Evolutionary conservation across 768 basidiomycete genomes (phyloP), one percentile per base, ranked within the genome.

Genomic region (Tricholoma bakamatsutake): DNA sequence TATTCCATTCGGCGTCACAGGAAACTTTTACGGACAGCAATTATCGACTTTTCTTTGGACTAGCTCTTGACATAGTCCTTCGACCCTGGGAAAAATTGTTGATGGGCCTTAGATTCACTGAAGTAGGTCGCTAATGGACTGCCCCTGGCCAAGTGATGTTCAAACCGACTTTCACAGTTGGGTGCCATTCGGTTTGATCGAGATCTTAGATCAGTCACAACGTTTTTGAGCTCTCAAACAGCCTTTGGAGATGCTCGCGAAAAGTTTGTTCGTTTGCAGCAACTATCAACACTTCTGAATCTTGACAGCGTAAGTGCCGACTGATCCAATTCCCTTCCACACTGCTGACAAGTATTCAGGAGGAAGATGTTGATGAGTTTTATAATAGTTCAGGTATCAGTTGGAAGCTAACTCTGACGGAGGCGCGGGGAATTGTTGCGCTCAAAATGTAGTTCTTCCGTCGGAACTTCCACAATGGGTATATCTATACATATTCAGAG

Each of bases 111-210:
- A 87, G 81, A 70, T 98, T 90, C 67, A 90, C 90, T 10, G 96
- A 98, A 80, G 94, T 88, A 61, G 27, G 81, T 57, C 12, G 4
- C 37, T 18, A 24, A 28, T 45, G n/a, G 31, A 24, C 17, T 43
- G 10, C 13, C 47, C 12, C 21, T 39, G 45, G 31, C n/a, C 12
- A 42, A 49, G 17, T 17, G 40, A 50, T 46, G 45, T 57, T 53
- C 17, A 53, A 2, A 18, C 53, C 21, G 21, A 43, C 6, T 49
- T 46, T 15, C 53, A 13, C 61, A 98, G 95, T 81, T 98, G 56
- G 97, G 97, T 24, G 96, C 94, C 3, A 88, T 99, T 57, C 87
- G 94, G 13, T 95, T 97, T 66, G 97, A 99, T 64, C 83, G 88
- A 15, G 96, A 99, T 68, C 74, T 98, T 45, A 81, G 96, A 24